Evolutionary conservation across 805 yeast species (phyloP).

Genomic region (Candida palmyrensis): DNA sequence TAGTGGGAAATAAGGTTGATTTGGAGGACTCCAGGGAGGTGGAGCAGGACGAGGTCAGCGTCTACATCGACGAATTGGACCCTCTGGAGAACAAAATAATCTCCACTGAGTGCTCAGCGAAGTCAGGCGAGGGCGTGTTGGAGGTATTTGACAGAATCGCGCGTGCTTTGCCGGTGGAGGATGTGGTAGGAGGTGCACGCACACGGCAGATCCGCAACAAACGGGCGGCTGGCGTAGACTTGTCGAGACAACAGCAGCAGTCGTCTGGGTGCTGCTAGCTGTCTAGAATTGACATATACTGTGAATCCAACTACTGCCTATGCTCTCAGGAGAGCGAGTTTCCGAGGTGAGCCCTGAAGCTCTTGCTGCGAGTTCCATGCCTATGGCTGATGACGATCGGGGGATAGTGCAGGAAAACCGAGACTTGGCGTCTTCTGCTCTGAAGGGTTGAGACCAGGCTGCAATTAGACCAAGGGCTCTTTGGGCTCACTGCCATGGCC

Average conservation of each 20-base stretch:
- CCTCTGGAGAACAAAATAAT: slow-evolving; percentile 44
- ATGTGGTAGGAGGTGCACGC: slow-evolving; percentile 22
- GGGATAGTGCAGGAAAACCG: too few species aligned
- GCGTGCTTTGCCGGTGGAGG: slow-evolving; percentile 38
- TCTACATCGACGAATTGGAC: slow-evolving; percentile 33
- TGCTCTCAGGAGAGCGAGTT: too few species aligned
- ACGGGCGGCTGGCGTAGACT: slow-evolving; percentile 32
- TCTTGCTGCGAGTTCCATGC: too few species aligned
- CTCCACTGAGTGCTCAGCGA: slow-evolving; percentile 39
- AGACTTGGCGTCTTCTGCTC: too few species aligned
- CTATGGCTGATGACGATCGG: too few species aligned
- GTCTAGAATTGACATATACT: too few species aligned
- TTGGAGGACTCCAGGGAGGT: slow-evolving; percentile 46
- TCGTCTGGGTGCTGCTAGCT: slow-evolving; percentile 17
- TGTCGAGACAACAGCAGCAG: slow-evolving; percentile 21
- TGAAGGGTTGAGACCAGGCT: too few species aligned
- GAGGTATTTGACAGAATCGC: slow-evolving; percentile 37
- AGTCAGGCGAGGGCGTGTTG: slow-evolving; percentile 39
- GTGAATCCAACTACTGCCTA: too few species aligned
- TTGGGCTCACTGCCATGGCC: too few species aligned
- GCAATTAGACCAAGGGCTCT: too few species aligned
- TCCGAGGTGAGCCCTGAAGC: too few species aligned
- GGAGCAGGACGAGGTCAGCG: slow-evolving; percentile 38
- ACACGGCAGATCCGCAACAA: slow-evolving; percentile 18
- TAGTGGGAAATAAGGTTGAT: slow-evolving; percentile 78